Evolutionary conservation across 2,329 filamentous ascomycete species (phyloP).

Genomic region (Fusarium tuaranense): DNA sequence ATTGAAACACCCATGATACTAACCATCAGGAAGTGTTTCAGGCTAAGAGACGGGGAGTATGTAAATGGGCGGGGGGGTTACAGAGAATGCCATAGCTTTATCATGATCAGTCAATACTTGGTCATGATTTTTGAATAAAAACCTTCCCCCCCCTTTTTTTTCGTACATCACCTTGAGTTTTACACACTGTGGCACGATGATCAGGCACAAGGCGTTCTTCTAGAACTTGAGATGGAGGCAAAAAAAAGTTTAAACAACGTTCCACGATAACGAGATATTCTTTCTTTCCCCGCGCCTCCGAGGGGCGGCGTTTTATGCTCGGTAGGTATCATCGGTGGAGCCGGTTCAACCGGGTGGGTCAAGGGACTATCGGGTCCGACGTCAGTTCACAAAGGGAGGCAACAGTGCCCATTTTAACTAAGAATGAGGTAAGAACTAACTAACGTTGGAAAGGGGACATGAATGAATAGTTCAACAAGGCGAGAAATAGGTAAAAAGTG

Average conservation of each 20-base stretch:
- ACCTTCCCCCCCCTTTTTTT: neutral
- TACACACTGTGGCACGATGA: neutral
- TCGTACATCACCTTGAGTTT: neutral
- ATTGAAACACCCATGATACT: constrained; percentile 5
- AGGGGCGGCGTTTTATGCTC: neutral
- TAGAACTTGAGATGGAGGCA: neutral
- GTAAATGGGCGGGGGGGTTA: neutral
- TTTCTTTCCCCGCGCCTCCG: neutral
- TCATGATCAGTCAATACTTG: neutral
- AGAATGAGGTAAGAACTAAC: constrained; percentile 7
- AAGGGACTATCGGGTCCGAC: constrained; percentile 29
- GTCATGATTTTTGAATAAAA: neutral
- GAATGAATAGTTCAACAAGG: neutral
- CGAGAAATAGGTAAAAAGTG: constrained; percentile 9
- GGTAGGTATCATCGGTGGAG: constrained; percentile 17
- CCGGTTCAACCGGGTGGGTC: constrained; percentile 24
- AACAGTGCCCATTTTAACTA: neutral
- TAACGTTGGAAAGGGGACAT: neutral
- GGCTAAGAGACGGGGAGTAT: neutral
- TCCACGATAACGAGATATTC: neutral
- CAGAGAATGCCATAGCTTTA: neutral
- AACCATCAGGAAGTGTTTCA: neutral
- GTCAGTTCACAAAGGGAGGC: constrained; percentile 29
- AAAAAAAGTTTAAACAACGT: neutral
- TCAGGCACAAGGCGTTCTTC: neutral